Base-by-base conservation (phyloP, 2,329 filamentous ascomycete genomes). In the Colletotrichum theobromicola region DNA sequence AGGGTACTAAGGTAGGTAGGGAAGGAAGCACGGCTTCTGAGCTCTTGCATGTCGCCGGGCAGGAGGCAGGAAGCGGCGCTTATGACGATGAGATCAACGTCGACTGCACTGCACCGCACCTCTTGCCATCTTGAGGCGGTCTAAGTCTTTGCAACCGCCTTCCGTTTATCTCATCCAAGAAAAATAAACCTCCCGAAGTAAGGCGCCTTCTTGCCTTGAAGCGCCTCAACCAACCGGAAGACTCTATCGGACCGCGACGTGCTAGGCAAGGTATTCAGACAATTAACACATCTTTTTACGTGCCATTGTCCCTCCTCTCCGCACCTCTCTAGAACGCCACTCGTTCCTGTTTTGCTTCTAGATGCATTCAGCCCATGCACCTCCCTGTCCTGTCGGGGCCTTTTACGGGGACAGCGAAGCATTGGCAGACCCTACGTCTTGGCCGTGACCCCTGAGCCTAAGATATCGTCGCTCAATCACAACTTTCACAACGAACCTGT, bases 291-390 rank as follows among this genome's bases (percentile, higher is more conserved):
- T 57, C 21, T 10, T 24, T 5, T 18, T 24, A 24, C 13, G 16
- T 34, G 30, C 58, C 58, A 24, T 46, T 8, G 32, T 34, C 16
- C 37, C 65, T 34, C 30, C 35, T 9, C 60, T 62, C 35, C 42
- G 30, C 37, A 53, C 13, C 34, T 50, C 42, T 35, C 21, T 70
- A 71, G 67, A 72, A 62, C 69, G 70, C 46, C 42, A 30, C 72
- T 37, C 35, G 32, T 68, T 72, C 72, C 34, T 26, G 58, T 58
- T 50, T 35, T 50, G 72, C 69, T 72, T 75, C 72, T 63, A 75
- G 72, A 75, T 72, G 69, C 72, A 61, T 72, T 67, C 68, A 34
- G 68, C 55, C 66, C 50, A 60, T 74, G 71, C 58, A 74, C n/a
- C 60, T 61, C 18, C 57, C 46, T 26, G 34, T 55, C 28, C 42